Evolutionary conservation across 2,329 filamentous ascomycete species (phyloP).

Genomic region (Talaromyces sp.): DNA sequence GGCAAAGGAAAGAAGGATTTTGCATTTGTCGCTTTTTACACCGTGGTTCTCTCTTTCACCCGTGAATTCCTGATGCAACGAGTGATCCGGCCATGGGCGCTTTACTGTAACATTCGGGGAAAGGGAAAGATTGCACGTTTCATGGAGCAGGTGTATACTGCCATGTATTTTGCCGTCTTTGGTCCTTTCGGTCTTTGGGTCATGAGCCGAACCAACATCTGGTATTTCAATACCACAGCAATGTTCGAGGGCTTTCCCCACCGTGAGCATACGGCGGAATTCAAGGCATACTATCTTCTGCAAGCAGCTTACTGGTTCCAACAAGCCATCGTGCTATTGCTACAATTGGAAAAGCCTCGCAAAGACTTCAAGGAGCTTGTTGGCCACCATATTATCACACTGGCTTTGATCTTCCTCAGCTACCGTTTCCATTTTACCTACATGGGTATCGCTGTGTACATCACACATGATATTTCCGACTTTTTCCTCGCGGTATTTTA

Average conservation of each 20-base stretch:
- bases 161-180: conserved; percentile 79
- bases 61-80: conserved; percentile 96
- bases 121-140: conserved; percentile 81
- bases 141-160: conserved; percentile 95
- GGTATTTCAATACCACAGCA: conserved; percentile 88
- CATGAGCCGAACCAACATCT: conserved; percentile 86
- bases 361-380: conserved; percentile 96
- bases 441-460: conserved; percentile 88
- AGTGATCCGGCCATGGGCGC: conserved; percentile 72
- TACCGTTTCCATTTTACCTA: conserved; percentile 97
- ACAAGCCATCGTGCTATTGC: conserved; percentile 80
- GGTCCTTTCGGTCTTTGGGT: conserved; percentile 83
- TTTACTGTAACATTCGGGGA: conserved; percentile 64
- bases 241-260: conserved; percentile 93
- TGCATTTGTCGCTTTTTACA: conserved; percentile 86
- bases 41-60: conserved; percentile 82
- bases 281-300: conserved; percentile 96
- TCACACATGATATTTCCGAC: conserved; percentile 90
- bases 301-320: conserved; percentile 95
- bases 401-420: conserved; percentile 77
- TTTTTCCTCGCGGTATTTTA: conserved; percentile 83
- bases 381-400: conserved; percentile 83
- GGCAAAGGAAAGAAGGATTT: conserved; percentile 86
- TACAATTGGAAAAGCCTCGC: conserved; percentile 86
- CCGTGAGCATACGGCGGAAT: conserved; percentile 68